Percentiles rank a stretch among this genome's conserved stretches.
Conservation (phyloP, 2,329 filamentous ascomycete species). For the Fusarium abutilonis region DNA sequence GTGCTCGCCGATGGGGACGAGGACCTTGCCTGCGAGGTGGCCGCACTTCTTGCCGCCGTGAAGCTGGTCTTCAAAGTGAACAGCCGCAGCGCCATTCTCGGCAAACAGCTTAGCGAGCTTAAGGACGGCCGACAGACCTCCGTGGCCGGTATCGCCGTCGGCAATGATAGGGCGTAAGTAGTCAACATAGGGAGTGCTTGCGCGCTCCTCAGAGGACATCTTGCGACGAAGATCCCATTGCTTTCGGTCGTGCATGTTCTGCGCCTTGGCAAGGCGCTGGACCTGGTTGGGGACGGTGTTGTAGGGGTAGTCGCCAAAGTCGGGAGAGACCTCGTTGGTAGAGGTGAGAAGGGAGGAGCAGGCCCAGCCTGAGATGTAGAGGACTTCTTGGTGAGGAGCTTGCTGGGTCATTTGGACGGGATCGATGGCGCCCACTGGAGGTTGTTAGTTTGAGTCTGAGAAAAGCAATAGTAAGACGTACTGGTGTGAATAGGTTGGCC, state of each 20-base stretch:
- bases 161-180: conserved; percentile 95
- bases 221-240: conserved; percentile 88
- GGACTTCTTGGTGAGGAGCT: conserved; percentile 91
- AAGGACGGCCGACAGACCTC: conserved; percentile 88
- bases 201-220: conserved; percentile 77
- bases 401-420: conserved; percentile 99
- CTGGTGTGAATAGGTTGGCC: conserved; percentile 94
- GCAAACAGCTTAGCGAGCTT: conserved; percentile 98
- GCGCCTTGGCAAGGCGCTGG: conserved; percentile 93
- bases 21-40: conserved; percentile 93
- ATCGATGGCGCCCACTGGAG: conserved; percentile 91
- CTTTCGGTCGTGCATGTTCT: conserved; percentile 95
- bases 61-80: conserved; percentile 97
- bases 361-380: conserved; percentile 97
- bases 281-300: conserved; percentile 99
- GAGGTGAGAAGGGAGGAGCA: conserved; percentile 92
- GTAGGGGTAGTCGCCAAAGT: conserved; percentile 99
- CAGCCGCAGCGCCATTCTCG: conserved; percentile 93
- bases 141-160: conserved; percentile 95
- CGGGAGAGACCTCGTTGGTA: conserved; percentile 96
- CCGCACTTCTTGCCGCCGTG: conserved; percentile 99
- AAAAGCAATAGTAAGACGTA: conserved; percentile 55
- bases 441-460: conserved; percentile 20
- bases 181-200: conserved; percentile 83
- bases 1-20: conserved; percentile 93